Base-by-base conservation (phyloP, 2,329 filamentous ascomycete species). In the Diatrype stigma region DNA sequence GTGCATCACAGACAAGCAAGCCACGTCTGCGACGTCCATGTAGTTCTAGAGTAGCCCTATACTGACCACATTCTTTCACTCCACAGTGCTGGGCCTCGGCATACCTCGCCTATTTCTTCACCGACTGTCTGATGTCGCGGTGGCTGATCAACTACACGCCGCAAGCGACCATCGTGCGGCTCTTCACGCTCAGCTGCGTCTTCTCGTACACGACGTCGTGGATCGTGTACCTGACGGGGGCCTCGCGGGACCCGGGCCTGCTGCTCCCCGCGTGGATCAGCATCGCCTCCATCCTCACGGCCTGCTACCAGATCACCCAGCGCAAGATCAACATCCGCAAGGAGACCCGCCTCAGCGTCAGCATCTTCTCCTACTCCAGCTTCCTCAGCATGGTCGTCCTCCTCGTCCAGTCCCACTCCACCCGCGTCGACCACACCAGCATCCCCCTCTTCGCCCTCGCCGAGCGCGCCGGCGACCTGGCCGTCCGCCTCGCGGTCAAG, bases 141-240 rank as follows among this genome's bases (percentile, higher is more conserved):
- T 92, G 88, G 89, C 85, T 94, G 61, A 78, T 93, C 60, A 87
- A 91, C 68, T 94, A 93, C 71, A 90, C 89, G 14, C 88, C 89
- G 2, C 81, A 84, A 67, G 89, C 89, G 46, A 90, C 90, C 45
- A 82, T 92, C 54, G 85, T 94, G 51, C 88, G 89, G 46, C 84
- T 94, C 42, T 76, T 90, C 47, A 87, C 87, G 52, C 86, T 87
- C 55, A 88, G 86, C 66, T 83, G 82, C 50, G 77, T 89, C 54
- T 90, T 90, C 65, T 85, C 85, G 56, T 90, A 90, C 69, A 74
- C 88, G 46, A 90, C 87, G 22, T 86, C 86, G 48, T 85, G 83
- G 72, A 81, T 87, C 23, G 80, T 90, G 38, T 84, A 84, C 60
- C 72, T 90, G 34, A 82, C 82, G 7, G 88, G 87, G 53, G 86